A percentile compares a stretch with the other conserved stretches of the same genome.
Conservation (phyloP, 23 red algal genomes). For the Pyropia yezoensis region DNA sequence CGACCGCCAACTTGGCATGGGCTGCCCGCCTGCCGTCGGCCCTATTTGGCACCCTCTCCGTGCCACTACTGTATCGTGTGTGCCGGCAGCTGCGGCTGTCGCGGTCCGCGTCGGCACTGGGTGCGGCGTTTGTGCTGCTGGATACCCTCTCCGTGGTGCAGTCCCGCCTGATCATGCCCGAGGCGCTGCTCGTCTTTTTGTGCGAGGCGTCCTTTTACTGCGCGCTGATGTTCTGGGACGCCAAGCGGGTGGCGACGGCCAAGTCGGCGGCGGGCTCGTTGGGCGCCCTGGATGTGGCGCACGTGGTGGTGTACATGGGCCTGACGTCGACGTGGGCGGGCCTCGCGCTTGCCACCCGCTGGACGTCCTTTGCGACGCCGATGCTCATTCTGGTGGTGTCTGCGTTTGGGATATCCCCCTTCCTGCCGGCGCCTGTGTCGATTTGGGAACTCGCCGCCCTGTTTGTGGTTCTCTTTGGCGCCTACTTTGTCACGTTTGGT, state of each 20-base stretch:
- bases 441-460: conserved; percentile 46
- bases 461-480: conserved; percentile 16
- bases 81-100: conserved; percentile 62
- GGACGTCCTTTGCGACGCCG: conserved; percentile 84
- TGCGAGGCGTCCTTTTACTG: conserved; percentile 40
- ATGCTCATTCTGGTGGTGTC: conserved; percentile 48
- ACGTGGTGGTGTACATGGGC: conserved; percentile 26
- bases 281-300: not conserved
- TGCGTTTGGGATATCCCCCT: conserved; percentile 42
- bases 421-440: conserved; percentile 38
- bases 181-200: conserved; percentile 67
- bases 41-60: conserved; percentile 59
- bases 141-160: conserved; percentile 80
- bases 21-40: conserved; percentile 54
- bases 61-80: conserved; percentile 43
- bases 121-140: conserved; percentile 46
- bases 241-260: conserved; percentile 16
- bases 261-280: conserved; percentile 2
- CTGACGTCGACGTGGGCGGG: conserved; percentile 36
- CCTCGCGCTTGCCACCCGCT: conserved; percentile 43
- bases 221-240: conserved; percentile 57
- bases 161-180: conserved; percentile 64
- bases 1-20: conserved; percentile 16
- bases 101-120: conserved; percentile 18
- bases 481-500: conserved; percentile 48